These are phyloP conservation scores for Penicillium roqueforti DNA, from an alignment of 495 filamentous ascomycete genomes.

Conservation along the genomic window DNA sequence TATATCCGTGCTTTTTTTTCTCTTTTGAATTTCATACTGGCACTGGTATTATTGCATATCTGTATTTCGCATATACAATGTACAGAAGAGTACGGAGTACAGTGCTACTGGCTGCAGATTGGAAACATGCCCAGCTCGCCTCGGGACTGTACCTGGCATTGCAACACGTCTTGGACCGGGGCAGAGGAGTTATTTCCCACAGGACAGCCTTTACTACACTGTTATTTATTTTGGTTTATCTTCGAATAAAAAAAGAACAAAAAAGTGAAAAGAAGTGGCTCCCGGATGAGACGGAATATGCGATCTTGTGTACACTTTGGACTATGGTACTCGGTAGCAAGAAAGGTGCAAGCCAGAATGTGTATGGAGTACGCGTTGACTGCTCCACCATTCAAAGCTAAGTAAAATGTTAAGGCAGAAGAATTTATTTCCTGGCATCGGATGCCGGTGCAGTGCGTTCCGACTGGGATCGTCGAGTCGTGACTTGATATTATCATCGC, in stretches of 20 bases:
- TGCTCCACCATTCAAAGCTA: slow-evolving; percentile 15
- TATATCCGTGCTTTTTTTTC: not conserved
- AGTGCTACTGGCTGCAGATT: slow-evolving; percentile 10
- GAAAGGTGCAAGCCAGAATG: not conserved
- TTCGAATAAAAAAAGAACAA: not conserved
- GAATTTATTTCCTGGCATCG: not conserved
- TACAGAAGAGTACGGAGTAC: not conserved
- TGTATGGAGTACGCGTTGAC: slow-evolving; percentile 16
- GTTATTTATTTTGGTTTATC: not conserved
- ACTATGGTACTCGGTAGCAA: not conserved
- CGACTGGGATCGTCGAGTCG: not conserved
- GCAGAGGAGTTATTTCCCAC: slow-evolving; percentile 3
- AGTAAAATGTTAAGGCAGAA: slow-evolving; percentile 3
- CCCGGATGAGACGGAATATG: slow-evolving; percentile 24
- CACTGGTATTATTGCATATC: not conserved
- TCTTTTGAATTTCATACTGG: not conserved
- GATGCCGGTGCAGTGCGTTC: not conserved
- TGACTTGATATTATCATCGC: not conserved
- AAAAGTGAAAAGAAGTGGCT: slow-evolving; percentile 10
- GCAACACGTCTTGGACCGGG: slow-evolving; percentile 4
- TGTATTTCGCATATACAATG: not conserved
- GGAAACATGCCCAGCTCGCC: slow-evolving; percentile 15
- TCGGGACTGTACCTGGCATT: slow-evolving; percentile 22
- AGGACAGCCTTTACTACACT: not conserved
- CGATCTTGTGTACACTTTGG: slow-evolving; percentile 6